Percentiles rank a stretch among this genome's conserved stretches.
phyloP scores from a whole-genome alignment of 2,329 filamentous ascomycete species.

The Aspergillus cejpii region DNA sequence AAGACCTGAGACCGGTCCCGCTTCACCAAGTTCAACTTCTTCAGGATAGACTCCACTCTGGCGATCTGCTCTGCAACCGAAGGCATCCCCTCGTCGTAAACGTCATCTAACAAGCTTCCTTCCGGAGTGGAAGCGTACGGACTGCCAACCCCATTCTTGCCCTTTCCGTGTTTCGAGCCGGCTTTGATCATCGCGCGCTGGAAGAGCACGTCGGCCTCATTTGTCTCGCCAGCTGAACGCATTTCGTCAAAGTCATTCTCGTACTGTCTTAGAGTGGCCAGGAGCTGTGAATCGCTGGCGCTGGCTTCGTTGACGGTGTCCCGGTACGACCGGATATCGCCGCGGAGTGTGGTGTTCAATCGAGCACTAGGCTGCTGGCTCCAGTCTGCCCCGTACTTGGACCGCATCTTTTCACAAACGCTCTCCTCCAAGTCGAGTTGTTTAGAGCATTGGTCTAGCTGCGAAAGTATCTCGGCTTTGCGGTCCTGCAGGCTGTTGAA shows the following conservation, averaged over 20 bases:
- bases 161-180: constrained; percentile 51
- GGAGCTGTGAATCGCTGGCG: constrained; percentile 76
- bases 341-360: constrained; percentile 77
- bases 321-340: constrained; percentile 79
- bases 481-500: constrained; percentile 74
- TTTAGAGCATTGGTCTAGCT: constrained; percentile 73
- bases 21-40: constrained; percentile 88
- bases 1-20: constrained; percentile 83
- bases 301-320: constrained; percentile 85
- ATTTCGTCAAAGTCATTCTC: constrained; percentile 91
- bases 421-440: constrained; percentile 95
- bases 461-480: constrained; percentile 65
- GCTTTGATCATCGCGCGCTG: constrained; percentile 77
- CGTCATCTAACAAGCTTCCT: constrained; percentile 79
- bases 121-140: constrained; percentile 54
- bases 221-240: constrained; percentile 77
- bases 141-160: constrained; percentile 57
- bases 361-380: constrained; percentile 91
- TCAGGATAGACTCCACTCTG: constrained; percentile 80
- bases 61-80: constrained; percentile 86
- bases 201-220: constrained; percentile 82
- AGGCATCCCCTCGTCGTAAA: constrained; percentile 71
- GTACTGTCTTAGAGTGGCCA: constrained; percentile 75
- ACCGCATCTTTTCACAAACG: constrained; percentile 98
- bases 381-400: constrained; percentile 93